phyloP scores from a whole-genome alignment of 1,139 yeast species.

The Candida tropicalis region DNA sequence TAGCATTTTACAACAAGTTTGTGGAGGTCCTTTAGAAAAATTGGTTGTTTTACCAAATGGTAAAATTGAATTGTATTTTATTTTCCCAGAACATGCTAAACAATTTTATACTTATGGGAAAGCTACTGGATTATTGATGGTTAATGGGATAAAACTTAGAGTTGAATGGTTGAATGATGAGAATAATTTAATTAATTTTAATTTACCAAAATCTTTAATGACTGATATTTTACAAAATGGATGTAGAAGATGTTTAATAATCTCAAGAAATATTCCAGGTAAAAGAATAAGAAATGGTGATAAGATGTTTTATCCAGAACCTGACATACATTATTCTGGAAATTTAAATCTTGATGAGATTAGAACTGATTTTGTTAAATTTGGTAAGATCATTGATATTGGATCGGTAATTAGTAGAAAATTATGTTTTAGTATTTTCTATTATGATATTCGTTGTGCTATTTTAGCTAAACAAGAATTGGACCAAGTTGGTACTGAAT shows the following conservation, averaged over 20 bases:
- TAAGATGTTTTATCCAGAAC: slow-evolving; percentile 35
- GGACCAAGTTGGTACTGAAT: slow-evolving; percentile 32
- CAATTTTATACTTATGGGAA: slow-evolving; percentile 56
- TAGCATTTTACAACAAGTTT: slow-evolving; percentile 56
- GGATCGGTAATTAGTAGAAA: slow-evolving; percentile 69
- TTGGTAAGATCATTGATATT: slow-evolving; percentile 66
- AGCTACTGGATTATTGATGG: slow-evolving; percentile 55
- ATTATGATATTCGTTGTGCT: slow-evolving; percentile 63
- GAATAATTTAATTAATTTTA: slow-evolving; percentile 26
- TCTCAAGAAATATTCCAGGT: slow-evolving; percentile 30
- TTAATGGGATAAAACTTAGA: slow-evolving; percentile 56
- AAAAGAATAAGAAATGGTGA: slow-evolving; percentile 23
- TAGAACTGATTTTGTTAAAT: slow-evolving; percentile 51
- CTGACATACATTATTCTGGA: slow-evolving; percentile 32
- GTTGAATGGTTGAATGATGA: slow-evolving; percentile 43
- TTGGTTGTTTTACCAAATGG: slow-evolving; percentile 27
- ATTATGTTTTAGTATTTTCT: slow-evolving; percentile 64
- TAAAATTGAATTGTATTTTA: slow-evolving; percentile 54
- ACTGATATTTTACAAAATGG: slow-evolving; percentile 33
- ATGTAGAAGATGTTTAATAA: slow-evolving; percentile 38
- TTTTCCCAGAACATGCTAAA: slow-evolving; percentile 55
- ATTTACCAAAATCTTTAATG: slow-evolving; percentile 29
- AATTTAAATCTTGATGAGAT: slow-evolving; percentile 36
- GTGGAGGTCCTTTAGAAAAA: slow-evolving; percentile 77
- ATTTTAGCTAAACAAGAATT: slow-evolving; percentile 59